phyloP scores from a whole-genome alignment of 495 filamentous ascomycete species.

The Podospora pseudoanserina region DNA sequence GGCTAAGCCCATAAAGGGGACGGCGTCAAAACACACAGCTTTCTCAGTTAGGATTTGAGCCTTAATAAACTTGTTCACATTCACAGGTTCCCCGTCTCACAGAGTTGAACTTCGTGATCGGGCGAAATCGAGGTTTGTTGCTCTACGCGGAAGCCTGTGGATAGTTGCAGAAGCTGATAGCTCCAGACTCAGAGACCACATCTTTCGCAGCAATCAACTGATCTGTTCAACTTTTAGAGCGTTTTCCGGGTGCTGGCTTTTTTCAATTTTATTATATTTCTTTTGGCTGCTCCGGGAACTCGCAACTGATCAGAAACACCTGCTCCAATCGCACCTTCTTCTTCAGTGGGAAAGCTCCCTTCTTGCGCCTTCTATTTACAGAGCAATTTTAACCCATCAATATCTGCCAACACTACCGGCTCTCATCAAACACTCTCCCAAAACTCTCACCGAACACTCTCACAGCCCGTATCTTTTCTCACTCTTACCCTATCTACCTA shows the following conservation, averaged over 20 bases:
- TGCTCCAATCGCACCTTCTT: background rate
- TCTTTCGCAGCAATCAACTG: background rate
- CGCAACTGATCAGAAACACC: background rate
- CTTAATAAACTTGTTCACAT: too few species aligned
- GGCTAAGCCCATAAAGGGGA: constrained; percentile 54
- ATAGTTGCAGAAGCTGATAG: background rate
- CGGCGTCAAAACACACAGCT: background rate
- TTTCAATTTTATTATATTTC: background rate
- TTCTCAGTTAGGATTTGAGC: background rate
- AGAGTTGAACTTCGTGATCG: background rate
- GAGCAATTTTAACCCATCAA: background rate
- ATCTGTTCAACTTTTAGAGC: background rate
- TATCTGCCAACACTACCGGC: background rate
- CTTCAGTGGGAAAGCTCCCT: background rate
- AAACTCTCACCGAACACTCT: too few species aligned
- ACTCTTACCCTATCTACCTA: background rate
- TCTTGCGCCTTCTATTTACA: background rate
- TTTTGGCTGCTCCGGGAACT: background rate
- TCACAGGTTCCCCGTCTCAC: too few species aligned
- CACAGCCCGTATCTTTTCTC: too few species aligned
- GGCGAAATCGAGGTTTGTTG: background rate
- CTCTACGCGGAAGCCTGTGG: background rate
- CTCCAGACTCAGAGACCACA: background rate
- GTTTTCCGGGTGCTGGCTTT: background rate
- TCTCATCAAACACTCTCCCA: too few species aligned